These are phyloP conservation scores for Triangularia setosa DNA, from an alignment of 2,329 filamentous ascomycete species.

Conservation along the genomic window DNA sequence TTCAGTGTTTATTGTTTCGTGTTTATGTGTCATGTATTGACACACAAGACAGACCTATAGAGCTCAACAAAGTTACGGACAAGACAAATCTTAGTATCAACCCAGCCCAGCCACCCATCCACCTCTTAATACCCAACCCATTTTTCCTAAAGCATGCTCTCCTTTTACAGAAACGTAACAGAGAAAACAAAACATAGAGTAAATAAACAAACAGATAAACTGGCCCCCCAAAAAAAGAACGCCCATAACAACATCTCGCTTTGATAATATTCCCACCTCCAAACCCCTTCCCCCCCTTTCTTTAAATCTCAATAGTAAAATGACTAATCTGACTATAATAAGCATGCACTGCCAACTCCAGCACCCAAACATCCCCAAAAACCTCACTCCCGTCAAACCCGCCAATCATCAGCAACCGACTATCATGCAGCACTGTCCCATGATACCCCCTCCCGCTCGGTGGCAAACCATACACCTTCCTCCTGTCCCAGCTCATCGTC, in stretches of 20 bases:
- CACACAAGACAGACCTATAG: too few relatives aligned
- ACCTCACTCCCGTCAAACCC: slow-evolving; percentile 66
- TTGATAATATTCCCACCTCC: neutral
- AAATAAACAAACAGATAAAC: neutral
- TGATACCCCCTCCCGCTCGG: slow-evolving; percentile 65
- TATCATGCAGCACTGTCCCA: slow-evolving; percentile 62
- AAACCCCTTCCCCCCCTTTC: neutral
- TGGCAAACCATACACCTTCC: slow-evolving; percentile 60
- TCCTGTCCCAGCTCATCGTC: slow-evolving; percentile 69
- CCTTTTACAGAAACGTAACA: neutral
- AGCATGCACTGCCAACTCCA: slow-evolving; percentile 66
- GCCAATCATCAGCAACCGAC: slow-evolving; percentile 59
- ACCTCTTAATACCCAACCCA: neutral
- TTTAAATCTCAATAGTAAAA: slow-evolving; percentile 63
- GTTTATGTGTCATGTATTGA: neutral
- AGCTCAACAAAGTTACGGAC: neutral
- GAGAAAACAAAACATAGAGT: neutral
- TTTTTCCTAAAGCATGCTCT: neutral
- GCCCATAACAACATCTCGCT: neutral
- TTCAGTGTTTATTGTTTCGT: neutral
- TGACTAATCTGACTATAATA: slow-evolving; percentile 73
- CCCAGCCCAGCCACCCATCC: neutral
- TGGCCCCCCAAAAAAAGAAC: neutral
- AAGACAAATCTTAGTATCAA: neutral
- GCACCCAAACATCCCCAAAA: slow-evolving; percentile 63